Evolutionary conservation across 495 filamentous ascomycete species (phyloP).

Genomic region (Penicillium silybi): DNA sequence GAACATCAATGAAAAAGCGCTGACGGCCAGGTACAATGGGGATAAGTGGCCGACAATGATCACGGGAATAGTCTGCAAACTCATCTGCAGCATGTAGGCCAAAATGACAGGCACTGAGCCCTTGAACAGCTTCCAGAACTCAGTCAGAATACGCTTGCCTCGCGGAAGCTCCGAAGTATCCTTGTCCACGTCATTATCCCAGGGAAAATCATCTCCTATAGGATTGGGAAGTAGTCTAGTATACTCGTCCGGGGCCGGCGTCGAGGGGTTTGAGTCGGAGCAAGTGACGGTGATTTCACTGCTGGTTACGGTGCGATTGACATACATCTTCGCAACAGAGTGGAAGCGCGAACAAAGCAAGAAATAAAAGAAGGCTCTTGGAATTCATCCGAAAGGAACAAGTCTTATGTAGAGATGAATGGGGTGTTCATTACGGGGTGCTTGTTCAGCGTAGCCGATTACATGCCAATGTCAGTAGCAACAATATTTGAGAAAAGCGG

Average conservation of each 20-base stretch:
- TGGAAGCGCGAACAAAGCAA: background rate
- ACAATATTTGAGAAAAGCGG: background rate
- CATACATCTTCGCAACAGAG: background rate
- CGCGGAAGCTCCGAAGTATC: background rate
- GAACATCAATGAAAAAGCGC: constrained; percentile 92
- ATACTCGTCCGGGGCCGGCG: background rate
- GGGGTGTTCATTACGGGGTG: background rate
- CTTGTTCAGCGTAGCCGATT: background rate
- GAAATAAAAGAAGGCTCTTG: background rate
- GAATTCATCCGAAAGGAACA: background rate
- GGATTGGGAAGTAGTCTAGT: background rate
- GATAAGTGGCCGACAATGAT: constrained; percentile 78
- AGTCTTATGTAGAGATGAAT: background rate
- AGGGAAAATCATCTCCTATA: background rate
- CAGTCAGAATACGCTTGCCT: constrained; percentile 42
- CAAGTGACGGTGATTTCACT: background rate
- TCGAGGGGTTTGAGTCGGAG: background rate
- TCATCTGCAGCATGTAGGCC: constrained; percentile 86
- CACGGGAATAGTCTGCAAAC: constrained; percentile 80
- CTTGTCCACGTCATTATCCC: background rate
- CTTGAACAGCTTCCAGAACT: constrained; percentile 66
- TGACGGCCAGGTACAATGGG: constrained; percentile 75
- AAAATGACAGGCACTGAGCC: constrained; percentile 78
- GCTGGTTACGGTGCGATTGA: background rate
- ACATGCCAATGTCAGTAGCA: no score